Evolutionary conservation across 306 rosid species (phyloP).

Genomic region (Echinosophora koreensis): DNA sequence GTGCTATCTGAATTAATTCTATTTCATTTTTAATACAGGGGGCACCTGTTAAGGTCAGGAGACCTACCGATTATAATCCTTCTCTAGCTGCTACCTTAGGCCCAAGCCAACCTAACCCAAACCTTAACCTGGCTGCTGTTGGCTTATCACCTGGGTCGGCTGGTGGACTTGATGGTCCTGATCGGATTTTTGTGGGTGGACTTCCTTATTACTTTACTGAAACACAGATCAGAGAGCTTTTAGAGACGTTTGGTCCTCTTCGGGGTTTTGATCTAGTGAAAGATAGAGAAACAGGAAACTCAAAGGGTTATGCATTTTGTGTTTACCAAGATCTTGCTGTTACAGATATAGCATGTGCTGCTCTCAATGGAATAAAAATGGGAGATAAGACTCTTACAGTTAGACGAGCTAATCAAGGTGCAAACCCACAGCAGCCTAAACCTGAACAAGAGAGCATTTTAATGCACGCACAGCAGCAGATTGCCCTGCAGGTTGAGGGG

Average conservation of each 20-base stretch:
- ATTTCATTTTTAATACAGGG: constrained; percentile 63
- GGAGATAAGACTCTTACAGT: constrained; percentile 98
- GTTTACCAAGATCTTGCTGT: constrained; percentile 99
- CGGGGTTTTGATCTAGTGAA: constrained; percentile 97
- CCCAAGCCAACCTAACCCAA: constrained; percentile 97
- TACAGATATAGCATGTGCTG: constrained; percentile 99
- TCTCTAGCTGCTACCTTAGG: constrained; percentile 98
- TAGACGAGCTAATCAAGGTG: constrained; percentile 97
- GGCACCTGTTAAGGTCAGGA: constrained; percentile 98
- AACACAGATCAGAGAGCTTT: constrained; percentile 91
- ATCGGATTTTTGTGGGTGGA: constrained; percentile 99
- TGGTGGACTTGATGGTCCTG: constrained; percentile 99
- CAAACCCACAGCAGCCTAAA: constrained; percentile 81
- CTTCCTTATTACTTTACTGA: constrained; percentile 97
- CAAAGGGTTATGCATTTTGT: constrained; percentile 98
- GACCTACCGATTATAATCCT: constrained; percentile 98
- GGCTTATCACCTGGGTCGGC: constrained; percentile 98
- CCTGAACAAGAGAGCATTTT: constrained; percentile 95
- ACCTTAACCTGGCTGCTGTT: constrained; percentile 85
- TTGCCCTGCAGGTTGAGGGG: constrained; percentile 84
- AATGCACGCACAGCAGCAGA: constrained; percentile 97
- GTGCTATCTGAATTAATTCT: constrained; percentile 13
- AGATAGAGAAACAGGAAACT: constrained; percentile 98
- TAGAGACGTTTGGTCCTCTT: constrained; percentile 98
- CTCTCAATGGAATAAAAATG: constrained; percentile 98